phyloP scores from a whole-genome alignment of 495 filamentous ascomycete genomes.

The Neurospora tetrasperma region DNA sequence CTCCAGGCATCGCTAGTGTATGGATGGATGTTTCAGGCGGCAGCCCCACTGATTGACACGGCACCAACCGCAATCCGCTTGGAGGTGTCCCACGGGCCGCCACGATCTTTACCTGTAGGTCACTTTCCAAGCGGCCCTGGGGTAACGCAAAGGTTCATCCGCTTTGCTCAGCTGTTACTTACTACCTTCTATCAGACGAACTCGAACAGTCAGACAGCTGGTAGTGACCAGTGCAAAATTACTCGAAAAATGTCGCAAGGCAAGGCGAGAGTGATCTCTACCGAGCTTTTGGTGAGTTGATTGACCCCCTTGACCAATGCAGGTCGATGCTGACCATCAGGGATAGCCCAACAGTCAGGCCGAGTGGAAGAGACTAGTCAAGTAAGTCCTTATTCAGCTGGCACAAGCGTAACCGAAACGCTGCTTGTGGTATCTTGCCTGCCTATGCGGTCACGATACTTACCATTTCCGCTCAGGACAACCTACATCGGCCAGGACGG shows the following conservation, averaged over 20 bases:
- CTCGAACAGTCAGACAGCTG: background rate
- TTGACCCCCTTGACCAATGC: background rate
- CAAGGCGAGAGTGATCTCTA: constrained; percentile 17
- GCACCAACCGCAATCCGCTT: background rate
- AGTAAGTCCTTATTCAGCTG: constrained; percentile 7
- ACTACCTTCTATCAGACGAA: background rate
- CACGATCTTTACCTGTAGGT: background rate
- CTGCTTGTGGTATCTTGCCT: background rate
- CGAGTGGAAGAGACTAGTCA: constrained; percentile 55
- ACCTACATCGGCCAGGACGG: constrained; percentile 66
- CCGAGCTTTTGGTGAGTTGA: constrained; percentile 24
- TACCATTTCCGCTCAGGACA: constrained; percentile 34
- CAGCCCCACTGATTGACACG: background rate
- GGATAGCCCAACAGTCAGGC: constrained; percentile 44
- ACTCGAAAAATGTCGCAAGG: constrained; percentile 5
- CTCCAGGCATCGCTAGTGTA: background rate
- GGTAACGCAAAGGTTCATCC: background rate
- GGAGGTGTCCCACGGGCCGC: background rate
- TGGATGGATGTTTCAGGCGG: background rate
- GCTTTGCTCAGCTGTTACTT: background rate
- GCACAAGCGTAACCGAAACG: background rate
- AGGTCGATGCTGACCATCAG: background rate
- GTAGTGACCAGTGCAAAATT: background rate
- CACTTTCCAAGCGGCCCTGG: background rate
- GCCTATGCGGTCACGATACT: background rate